Evolutionary conservation across 208 protist genomes (phyloP), one percentile per base, ranked within the genome.

Genomic region (Angomonas desouzai): DNA sequence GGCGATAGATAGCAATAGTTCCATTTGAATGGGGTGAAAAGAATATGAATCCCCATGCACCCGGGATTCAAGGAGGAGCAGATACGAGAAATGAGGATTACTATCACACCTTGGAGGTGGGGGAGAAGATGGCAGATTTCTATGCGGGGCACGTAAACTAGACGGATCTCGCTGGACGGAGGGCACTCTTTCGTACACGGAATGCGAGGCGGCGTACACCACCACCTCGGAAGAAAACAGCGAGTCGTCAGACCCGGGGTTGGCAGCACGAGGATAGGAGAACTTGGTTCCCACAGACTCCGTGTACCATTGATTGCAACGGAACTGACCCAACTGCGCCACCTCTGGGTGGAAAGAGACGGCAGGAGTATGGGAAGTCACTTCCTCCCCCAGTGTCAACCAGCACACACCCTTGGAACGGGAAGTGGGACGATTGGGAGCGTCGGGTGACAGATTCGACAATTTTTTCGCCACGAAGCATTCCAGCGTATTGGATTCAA

Each of bases 401-500:
- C 45, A 51, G 45, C 45, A 51, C 3, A 51, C 45, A 9, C 45
- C 45, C 10, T 51, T 51, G 45, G 36, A 40, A 13, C 36, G 36
- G 36, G 36, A 22, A 51, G 10, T 13, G 45, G 45, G 6, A 16
- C 20, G 9, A 27, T 51, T 51, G 10, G 45, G 9, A n/a, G n/a
- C n/a, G n/a, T n/a, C n/a, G n/a, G n/a, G n/a, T n/a, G n/a, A n/a
- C n/a, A n/a, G n/a, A n/a, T n/a, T n/a, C n/a, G n/a, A n/a, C 20
- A 51, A 51, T 51, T 51, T 51, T 51, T 23, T 51, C 20, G 45
- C 45, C 45, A 51, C 45, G n/a, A 51, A 51, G 3, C 18, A 23
- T 23, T 51, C 45, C 10, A 51, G 6, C n/a, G 45, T 4, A 51
- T 51, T 51, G 45, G 20, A 27, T 23, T 23, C 18, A 51, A 51